Conservation (phyloP, 805 yeast species). For the Ascoidea tarda region DNA sequence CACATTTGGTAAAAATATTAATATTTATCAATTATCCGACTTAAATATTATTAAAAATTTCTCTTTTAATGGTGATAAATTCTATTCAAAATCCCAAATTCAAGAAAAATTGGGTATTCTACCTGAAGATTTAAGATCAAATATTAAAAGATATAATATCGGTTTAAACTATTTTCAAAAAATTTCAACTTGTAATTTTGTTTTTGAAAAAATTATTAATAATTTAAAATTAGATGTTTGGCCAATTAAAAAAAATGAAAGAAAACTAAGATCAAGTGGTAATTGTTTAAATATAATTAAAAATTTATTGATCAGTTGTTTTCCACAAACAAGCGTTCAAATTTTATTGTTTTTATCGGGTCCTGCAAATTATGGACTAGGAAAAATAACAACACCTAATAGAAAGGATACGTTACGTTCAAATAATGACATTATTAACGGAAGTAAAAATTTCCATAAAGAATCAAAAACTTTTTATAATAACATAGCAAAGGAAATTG, state of each 20-base stretch:
- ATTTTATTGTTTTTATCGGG: constrained; percentile 45
- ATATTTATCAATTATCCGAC: constrained; percentile 35
- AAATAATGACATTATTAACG: constrained; percentile 36
- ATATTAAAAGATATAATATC: not conserved
- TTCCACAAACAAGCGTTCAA: constrained; percentile 38
- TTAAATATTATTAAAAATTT: constrained; percentile 21
- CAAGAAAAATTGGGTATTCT: constrained; percentile 31
- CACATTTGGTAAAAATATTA: constrained; percentile 46
- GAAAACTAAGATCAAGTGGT: constrained; percentile 45
- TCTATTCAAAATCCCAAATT: constrained; percentile 32
- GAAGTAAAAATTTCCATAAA: constrained; percentile 16
- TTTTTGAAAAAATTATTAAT: constrained; percentile 33
- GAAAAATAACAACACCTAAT: constrained; percentile 37
- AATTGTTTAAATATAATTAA: constrained; percentile 38
- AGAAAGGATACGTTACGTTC: constrained; percentile 54
- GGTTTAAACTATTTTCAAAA: constrained; percentile 9
- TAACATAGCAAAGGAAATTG: constrained; percentile 30
- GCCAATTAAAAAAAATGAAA: constrained; percentile 27
- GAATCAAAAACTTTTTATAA: constrained; percentile 32
- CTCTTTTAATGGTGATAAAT: constrained; percentile 43
- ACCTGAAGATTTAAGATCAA: constrained; percentile 10
- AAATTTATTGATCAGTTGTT: constrained; percentile 21
- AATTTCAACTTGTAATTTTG: constrained; percentile 27
- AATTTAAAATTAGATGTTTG: constrained; percentile 33
- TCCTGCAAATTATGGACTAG: constrained; percentile 45